A percentile compares a stretch with the other conserved stretches of the same genome.
Evolutionary conservation across 257 asterid genomes (phyloP).

Genomic region (Pogostemon cablin): DNA sequence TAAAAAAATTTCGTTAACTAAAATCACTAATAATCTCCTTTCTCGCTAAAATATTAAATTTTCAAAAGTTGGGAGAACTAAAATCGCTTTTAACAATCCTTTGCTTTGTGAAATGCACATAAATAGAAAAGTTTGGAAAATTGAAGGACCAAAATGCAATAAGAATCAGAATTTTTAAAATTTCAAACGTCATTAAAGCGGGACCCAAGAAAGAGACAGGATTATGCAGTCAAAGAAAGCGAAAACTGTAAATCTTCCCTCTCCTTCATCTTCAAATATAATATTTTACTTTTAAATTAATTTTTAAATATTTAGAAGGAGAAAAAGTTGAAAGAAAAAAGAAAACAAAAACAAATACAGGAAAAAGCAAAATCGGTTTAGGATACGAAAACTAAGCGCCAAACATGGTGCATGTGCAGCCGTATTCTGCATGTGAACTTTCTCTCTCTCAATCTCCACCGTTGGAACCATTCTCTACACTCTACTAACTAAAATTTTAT

Average conservation of each 20-base stretch:
- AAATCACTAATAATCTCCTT: no score
- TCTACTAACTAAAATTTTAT: no score
- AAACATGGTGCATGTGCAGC: conserved; percentile 38
- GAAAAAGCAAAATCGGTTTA: conserved; percentile 29
- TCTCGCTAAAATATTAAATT: no score
- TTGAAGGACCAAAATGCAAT: conserved; percentile 5
- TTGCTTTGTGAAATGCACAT: no score
- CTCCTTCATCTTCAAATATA: conserved; percentile 33
- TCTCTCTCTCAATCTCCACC: conserved; percentile 29
- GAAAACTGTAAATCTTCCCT: conserved; percentile 34
- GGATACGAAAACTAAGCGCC: conserved; percentile 36
- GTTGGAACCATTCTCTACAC: background rate
- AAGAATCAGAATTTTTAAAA: background rate
- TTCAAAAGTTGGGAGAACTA: no score
- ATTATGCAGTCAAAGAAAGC: conserved; percentile 12
- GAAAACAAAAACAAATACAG: background rate
- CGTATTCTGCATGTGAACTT: conserved; percentile 27
- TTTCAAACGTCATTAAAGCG: background rate
- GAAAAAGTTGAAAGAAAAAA: background rate
- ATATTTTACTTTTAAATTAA: background rate
- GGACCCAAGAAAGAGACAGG: conserved; percentile 31
- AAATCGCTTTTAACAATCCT: no score
- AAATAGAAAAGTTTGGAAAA: background rate
- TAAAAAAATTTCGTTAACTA: no score
- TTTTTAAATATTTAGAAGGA: background rate